phyloP scores from a whole-genome alignment of 257 asterid genomes.

The Solanum piurae region DNA sequence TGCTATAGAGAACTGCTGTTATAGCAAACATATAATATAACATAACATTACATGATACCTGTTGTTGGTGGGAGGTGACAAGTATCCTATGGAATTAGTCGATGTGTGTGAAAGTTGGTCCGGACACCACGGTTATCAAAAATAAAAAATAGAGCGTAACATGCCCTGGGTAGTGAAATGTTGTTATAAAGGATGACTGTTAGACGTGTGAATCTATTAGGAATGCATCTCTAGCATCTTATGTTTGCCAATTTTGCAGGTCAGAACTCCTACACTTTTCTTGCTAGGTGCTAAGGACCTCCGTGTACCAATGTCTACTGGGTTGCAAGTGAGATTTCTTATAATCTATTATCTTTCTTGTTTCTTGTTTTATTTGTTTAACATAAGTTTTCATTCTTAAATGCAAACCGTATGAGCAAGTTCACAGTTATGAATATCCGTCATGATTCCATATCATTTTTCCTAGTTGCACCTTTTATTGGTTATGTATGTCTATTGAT shows the following conservation, averaged over 20 bases:
- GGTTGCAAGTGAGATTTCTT: constrained; percentile 58
- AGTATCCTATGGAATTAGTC: not conserved
- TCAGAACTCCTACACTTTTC: constrained; percentile 72
- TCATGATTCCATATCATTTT: not conserved
- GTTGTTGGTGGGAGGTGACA: not conserved
- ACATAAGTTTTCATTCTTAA: not conserved
- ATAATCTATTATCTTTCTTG: not conserved
- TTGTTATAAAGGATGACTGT: not conserved
- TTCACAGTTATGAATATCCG: not conserved
- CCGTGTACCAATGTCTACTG: constrained; percentile 79
- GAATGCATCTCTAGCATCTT: not conserved
- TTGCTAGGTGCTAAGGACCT: constrained; percentile 89
- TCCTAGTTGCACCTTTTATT: not conserved
- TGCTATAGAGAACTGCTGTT: not conserved
- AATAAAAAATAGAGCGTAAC: not conserved
- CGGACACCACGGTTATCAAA: not conserved
- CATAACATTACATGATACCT: not conserved
- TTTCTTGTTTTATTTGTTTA: not conserved
- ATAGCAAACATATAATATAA: not conserved
- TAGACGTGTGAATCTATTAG: not conserved
- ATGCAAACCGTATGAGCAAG: not conserved
- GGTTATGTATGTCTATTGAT: not conserved
- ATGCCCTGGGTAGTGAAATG: not conserved
- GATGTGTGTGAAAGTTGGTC: not conserved
- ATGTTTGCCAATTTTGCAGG: constrained; percentile 34